Evolutionary conservation across 257 asterid species (phyloP), one percentile per base, ranked within the genome.

Genomic region (Solanum stenotomum): DNA sequence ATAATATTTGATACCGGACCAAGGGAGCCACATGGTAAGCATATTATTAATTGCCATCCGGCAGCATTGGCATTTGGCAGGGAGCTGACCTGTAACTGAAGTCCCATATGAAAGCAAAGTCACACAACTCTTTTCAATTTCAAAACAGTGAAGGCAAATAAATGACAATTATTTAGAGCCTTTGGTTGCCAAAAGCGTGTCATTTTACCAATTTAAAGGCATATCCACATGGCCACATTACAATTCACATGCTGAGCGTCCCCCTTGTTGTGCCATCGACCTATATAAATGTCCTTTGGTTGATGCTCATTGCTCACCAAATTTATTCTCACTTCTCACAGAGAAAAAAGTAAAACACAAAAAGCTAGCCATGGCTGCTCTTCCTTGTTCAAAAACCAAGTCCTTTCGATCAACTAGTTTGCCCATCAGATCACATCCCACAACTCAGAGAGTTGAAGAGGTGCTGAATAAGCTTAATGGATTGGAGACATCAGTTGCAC

Each of bases 401-500:
- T 70, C 70, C 38, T 63, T 89, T 78, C 71, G 87, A 63, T 85
- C 87, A 1, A 85, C 40, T 10, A 85, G 87, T 65, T 85, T 85
- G 67, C 87, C 87, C 8, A 8, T 18, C 85, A 87, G 88, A 87
- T 87, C 88, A 34, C 88, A 87, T n/a, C 88, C 88, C 15, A 87
- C 59, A 8, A 75, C 88, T 56, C 74, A 27, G 22, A 74, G 63
- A 15, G 49, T 87, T 52, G 85, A 87, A 87, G 63, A 87, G 56
- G 85, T 6, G 40, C 6, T 87, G 8, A 75, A 75, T 61, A 87
- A 9, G 25, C 44, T 85, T 0, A 67, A 85, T 3, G 40, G 12
- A 4, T 25, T 85, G 25, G 59, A 86, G 52, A 18, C 25, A 18
- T 71, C 87, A 13, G n/a, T 27, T 49, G 5, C 88, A 42, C 15